Base-by-base conservation (phyloP, 257 asterid species). In the Cruciata laevipes region DNA sequence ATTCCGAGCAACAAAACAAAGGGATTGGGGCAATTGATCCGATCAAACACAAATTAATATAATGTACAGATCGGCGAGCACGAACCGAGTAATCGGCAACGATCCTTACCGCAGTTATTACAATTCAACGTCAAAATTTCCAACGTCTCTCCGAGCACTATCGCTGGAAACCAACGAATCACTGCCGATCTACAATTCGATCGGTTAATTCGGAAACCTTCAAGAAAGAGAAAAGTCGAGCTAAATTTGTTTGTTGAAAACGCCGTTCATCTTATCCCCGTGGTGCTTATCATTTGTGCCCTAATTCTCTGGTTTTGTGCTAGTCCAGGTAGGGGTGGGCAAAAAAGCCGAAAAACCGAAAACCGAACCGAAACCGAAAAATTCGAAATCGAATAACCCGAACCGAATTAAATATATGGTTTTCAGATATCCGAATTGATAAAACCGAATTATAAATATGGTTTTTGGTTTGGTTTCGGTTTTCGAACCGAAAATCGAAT, bases 271-370 rank as follows among this genome's bases (percentile, higher is more conserved):
- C 37, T 83, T 33, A 86, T 86, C 63, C 97, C 97, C 23, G 23
- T 88, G 0, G 83, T 91, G 7, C 78, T 88, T 7, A 76, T 91
- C 42, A 23, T 87, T 0, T 91, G 96, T 51, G 87, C 82, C 23
- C 67, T 91, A 31, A 77, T 85, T 56, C 91, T 91, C 21, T 86
- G 97, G 96, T 61, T 80, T 51, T 72, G 78, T 18, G 86, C 93
- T 20, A 80, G 81, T 86, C 84, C 93, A 0, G 85, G 92, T 85
- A n/a, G n/a, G n/a, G n/a, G n/a, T n/a, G n/a, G n/a, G n/a, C n/a
- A n/a, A n/a, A n/a, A n/a, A n/a, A n/a, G n/a, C n/a, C n/a, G n/a
- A n/a, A n/a, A n/a, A n/a, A n/a, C n/a, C n/a, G n/a, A n/a, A n/a
- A n/a, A n/a, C n/a, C n/a, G n/a, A n/a, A n/a, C n/a, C n/a, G n/a